Conservation (phyloP, 2,329 filamentous ascomycete species). For the Cordyceps farinosa region DNA sequence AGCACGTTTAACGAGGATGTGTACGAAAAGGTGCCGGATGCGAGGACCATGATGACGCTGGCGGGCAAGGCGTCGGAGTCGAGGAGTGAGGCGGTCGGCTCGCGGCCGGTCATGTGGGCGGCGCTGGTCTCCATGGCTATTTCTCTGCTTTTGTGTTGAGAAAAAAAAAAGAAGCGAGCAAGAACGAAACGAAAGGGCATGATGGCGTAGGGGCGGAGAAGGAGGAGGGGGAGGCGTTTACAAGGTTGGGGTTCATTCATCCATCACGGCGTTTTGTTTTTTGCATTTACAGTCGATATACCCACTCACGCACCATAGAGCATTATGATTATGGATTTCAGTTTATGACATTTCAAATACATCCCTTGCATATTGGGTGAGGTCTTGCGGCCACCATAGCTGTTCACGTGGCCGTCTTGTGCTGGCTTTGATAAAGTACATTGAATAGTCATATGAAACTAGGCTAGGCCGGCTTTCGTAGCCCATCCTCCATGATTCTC, state of each 20-base stretch:
- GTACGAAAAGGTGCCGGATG: conserved; percentile 40
- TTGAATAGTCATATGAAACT: no score
- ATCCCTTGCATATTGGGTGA: no score
- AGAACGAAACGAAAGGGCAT: neutral
- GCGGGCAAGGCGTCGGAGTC: neutral
- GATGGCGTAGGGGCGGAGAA: neutral
- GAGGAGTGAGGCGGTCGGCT: neutral
- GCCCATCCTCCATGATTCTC: no score
- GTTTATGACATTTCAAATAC: neutral
- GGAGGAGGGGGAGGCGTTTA: neutral
- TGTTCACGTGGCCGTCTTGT: no score
- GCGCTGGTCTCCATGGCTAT: neutral
- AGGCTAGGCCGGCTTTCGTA: no score
- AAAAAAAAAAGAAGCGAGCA: no score
- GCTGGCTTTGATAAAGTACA: no score
- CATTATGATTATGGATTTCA: neutral
- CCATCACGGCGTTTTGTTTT: neutral
- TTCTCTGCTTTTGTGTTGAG: neutral
- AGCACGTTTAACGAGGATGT: conserved; percentile 50
- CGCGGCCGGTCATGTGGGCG: neutral
- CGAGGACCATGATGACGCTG: conserved; percentile 21
- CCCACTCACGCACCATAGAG: neutral
- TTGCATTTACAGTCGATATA: neutral
- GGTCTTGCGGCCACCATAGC: no score
- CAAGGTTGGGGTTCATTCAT: neutral